Percentiles rank a stretch among this genome's conserved stretches.
Conservation (phyloP, 805 yeast species). For the Saccharomycopsis sp. region DNA sequence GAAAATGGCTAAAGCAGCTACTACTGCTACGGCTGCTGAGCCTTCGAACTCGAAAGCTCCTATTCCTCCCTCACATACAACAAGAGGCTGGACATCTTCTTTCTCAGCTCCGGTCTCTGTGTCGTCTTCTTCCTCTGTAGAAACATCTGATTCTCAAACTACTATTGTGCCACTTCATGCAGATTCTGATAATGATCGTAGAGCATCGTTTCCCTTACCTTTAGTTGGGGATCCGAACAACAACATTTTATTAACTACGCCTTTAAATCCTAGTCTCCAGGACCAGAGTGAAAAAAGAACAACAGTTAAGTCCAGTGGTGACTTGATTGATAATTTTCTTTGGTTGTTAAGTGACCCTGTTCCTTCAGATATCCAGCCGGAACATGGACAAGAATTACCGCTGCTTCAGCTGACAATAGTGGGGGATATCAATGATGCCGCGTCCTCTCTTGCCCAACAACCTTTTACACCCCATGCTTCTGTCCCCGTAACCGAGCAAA, state of each 20-base stretch:
- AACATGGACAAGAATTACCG: too few relatives aligned
- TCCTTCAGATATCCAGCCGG: neutral
- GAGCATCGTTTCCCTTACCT: too few relatives aligned
- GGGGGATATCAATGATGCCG: neutral
- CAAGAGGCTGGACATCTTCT: neutral
- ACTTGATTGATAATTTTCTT: slow-evolving; percentile 16
- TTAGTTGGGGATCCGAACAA: too few relatives aligned
- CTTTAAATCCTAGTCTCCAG: neutral
- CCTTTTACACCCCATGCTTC: neutral
- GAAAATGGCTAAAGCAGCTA: neutral
- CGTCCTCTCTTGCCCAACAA: neutral
- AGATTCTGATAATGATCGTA: too few relatives aligned
- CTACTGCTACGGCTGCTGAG: too few relatives aligned
- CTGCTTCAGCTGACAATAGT: neutral
- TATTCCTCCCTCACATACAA: neutral
- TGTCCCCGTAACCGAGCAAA: slow-evolving; percentile 2
- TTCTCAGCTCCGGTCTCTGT: neutral
- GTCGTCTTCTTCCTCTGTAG: neutral
- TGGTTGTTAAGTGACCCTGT: slow-evolving; percentile 15
- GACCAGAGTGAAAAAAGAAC: slow-evolving; percentile 1
- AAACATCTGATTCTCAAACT: neutral
- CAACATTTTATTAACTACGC: too few relatives aligned
- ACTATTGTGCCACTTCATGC: too few relatives aligned
- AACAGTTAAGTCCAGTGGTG: slow-evolving; percentile 3
- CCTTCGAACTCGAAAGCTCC: neutral